phyloP scores from a whole-genome alignment of 495 filamentous ascomycete genomes.

The Hypoxylon fuscum region DNA sequence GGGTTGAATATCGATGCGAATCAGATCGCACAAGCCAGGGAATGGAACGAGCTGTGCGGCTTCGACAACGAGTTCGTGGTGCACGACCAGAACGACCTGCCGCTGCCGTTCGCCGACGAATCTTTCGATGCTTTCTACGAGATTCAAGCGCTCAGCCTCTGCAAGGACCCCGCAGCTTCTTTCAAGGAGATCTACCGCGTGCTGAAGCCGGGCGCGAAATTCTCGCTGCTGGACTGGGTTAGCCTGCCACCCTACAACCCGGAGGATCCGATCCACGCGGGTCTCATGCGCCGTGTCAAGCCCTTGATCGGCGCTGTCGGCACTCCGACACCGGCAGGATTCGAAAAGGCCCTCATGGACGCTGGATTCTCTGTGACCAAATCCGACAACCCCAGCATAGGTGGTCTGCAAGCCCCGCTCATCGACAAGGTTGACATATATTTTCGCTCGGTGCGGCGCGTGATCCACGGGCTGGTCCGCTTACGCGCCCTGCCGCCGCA shows the following conservation, averaged over 20 bases:
- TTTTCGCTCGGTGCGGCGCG: conserved; percentile 64
- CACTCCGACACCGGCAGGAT: conserved; percentile 64
- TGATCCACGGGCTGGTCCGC: conserved; percentile 63
- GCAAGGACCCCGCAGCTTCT: conserved; percentile 62
- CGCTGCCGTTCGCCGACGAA: conserved; percentile 64
- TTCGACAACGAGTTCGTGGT: conserved; percentile 64
- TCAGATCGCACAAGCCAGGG: conserved; percentile 65
- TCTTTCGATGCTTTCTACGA: conserved; percentile 71
- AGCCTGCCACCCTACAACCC: conserved; percentile 65
- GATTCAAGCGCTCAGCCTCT: conserved; percentile 69
- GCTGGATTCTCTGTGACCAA: conserved; percentile 64
- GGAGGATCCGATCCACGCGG: conserved; percentile 61
- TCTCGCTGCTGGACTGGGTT: conserved; percentile 69
- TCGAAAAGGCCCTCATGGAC: conserved; percentile 60
- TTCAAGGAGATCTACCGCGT: conserved; percentile 66
- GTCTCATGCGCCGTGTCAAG: conserved; percentile 69
- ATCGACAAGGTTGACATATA: conserved; percentile 69
- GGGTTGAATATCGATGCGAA: conserved; percentile 71
- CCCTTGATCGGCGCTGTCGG: conserved; percentile 71
- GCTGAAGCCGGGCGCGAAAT: conserved; percentile 65
- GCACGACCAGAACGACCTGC: conserved; percentile 67
- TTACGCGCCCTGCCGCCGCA: conserved; percentile 62
- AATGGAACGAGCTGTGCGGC: conserved; percentile 59
- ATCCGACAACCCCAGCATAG: conserved; percentile 67
- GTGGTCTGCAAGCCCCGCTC: conserved; percentile 65